Evolutionary conservation across 176 grass and related monocot genomes (phyloP), one percentile per base, ranked within the genome.

Genomic region (Metroxylon sagu): DNA sequence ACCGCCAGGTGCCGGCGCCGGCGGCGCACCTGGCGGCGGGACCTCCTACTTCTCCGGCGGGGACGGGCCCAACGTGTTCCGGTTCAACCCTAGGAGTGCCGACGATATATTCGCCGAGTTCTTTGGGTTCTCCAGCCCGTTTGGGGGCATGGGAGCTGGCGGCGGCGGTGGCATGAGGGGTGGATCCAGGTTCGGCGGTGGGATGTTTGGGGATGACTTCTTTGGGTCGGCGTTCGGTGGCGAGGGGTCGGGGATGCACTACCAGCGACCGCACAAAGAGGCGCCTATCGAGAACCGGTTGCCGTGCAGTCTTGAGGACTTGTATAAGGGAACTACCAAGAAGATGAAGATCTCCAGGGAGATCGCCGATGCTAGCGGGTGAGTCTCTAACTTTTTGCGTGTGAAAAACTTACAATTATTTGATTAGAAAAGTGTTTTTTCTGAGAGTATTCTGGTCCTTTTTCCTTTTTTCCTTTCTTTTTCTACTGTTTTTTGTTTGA

Each of bases 281-380:
- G 50, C 72, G 16, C 62, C 92, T 18, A 83, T 97, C 61, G 92
- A 97, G 67, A 88, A 88, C 16, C 54, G 27, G 19, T 68, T 91
- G 62, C 73, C 80, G 29, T 83, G 85, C 56, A 85, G 58, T 57
- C 86, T 97, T 43, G 62, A 71, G n/a, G 87, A 97, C 76, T 64
- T 97, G 50, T 88, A 97, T 63, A 97, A 88, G 61, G 92, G 92
- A 48, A 72, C 75, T 43, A 82, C 84, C 5, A 91, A 91, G 77
- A 97, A 91, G 73, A 97, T 97, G 92, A 97, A 97, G 73, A 97
- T 97, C 53, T 97, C 87, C 59, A 81, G 92, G 65, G 76, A 91
- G 56, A 77, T 85, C 39, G 52, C 74, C 25, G 92, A 97, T 39
- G 26, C 67, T 64, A 77, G 5, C 2, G 78, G 92, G 92, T 97